Base-by-base conservation (phyloP, 2,329 filamentous ascomycete species). In the Nigrospora osmanthi region DNA sequence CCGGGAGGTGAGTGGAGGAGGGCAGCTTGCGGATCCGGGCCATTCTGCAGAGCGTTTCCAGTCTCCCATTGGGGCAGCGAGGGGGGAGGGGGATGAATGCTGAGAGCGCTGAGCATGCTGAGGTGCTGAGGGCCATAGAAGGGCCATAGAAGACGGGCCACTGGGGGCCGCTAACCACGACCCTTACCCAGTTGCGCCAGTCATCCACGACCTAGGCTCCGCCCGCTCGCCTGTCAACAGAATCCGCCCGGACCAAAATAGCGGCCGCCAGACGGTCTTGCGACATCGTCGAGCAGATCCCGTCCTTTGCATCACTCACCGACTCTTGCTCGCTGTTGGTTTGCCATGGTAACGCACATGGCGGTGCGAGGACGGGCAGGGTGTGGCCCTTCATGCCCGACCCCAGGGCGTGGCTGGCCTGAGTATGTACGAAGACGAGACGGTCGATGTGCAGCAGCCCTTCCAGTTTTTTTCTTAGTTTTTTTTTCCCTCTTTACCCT, bases 101-200 rank as follows among this genome's bases (percentile, higher is more conserved):
- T 43, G 28, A 31, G 32, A 13, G 41, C 41, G 23, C 34, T 41
- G 19, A 44, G 35, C 23, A 34, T 31, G 38, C 38, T 33, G 23
- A 13, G 39, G 23, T 31, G 38, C 38, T 33, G 23, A 13, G 39
- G 23, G 14, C 34, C 38, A 41, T 47, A 42, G 38, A 38, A 41
- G 36, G 42, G 36, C 46, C 46, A 45, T 33, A 42, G 35, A 36
- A 45, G 15, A 28, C 19, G 35, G 23, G 30, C 16, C 38, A 43
- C 33, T 40, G 34, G 43, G 46, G 36, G 46, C 42, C 42, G 46
- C 42, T 48, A 48, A 42, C 6, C 19, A 35, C 19, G 33, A 35
- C 46, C 46, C 43, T 45, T 36, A 46, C 44, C 39, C 44, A 46
- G 31, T 38, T 43, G 34, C 38, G 35, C 45, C 46, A 45, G 42